Conservation (phyloP, 169 alveolate genomes). For the Plasmodium chabaudi region DNA sequence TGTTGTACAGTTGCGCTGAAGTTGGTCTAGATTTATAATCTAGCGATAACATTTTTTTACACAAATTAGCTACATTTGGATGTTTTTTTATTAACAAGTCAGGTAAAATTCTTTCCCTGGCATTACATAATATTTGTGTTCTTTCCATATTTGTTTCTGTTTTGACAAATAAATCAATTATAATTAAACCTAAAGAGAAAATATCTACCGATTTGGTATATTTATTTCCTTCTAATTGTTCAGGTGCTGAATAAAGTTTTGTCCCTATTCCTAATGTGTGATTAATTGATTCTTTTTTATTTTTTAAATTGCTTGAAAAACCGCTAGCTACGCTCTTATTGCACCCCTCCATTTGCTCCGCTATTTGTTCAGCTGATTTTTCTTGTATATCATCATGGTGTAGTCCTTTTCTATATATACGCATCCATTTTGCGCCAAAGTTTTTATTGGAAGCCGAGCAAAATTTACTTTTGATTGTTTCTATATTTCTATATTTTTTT, state of each 20-base stretch:
- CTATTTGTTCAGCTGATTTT: too few relatives aligned
- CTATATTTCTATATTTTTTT: not conserved
- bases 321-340: not conserved
- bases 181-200: constrained; percentile 79
- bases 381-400: too few relatives aligned
- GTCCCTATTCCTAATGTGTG: constrained; percentile 81
- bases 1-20: constrained; percentile 44
- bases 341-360: not conserved
- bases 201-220: constrained; percentile 79
- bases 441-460: too few relatives aligned
- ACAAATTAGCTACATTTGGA: constrained; percentile 64
- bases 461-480: not conserved
- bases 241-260: constrained; percentile 80
- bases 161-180: constrained; percentile 74
- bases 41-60: constrained; percentile 43
- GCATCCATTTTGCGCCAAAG: too few relatives aligned
- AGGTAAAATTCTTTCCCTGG: constrained; percentile 77
- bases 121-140: constrained; percentile 67
- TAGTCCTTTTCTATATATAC: too few relatives aligned
- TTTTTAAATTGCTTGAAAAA: not conserved
- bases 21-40: constrained; percentile 46
- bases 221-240: constrained; percentile 77
- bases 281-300: constrained; percentile 4
- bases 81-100: constrained; percentile 68
- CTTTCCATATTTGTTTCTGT: constrained; percentile 80